phyloP scores from a whole-genome alignment of 2,329 filamentous ascomycete species.

The Sclerotinia nivalis region DNA sequence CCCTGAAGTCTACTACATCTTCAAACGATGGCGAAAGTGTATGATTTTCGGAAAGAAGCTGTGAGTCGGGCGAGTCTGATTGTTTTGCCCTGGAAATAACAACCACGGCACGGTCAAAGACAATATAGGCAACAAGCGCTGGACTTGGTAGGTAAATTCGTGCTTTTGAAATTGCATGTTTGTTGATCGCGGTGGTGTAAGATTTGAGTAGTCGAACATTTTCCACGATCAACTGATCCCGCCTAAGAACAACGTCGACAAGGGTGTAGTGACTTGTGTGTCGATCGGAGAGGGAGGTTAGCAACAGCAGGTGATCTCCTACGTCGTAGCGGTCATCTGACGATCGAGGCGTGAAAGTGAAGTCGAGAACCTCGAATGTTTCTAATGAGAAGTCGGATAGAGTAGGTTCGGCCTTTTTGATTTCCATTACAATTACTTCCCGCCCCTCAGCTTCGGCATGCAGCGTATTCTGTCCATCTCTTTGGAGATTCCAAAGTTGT shows the following conservation, averaged over 20 bases:
- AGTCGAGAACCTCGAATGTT: conserved; percentile 75
- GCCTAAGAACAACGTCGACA: conserved; percentile 67
- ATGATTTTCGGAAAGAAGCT: conserved; percentile 69
- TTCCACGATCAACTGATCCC: conserved; percentile 56
- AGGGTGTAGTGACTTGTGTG: conserved; percentile 67
- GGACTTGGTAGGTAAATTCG: conserved; percentile 77
- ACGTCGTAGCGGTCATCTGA: conserved; percentile 53
- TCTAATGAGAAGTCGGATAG: conserved; percentile 53
- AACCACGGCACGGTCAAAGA: conserved; percentile 77
- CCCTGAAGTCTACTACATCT: conserved; percentile 79
- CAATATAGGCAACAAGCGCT: conserved; percentile 75
- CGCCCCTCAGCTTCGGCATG: conserved; percentile 71
- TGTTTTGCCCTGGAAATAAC: conserved; percentile 70
- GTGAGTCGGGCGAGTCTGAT: conserved; percentile 71
- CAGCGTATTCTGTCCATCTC: conserved; percentile 78
- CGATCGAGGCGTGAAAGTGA: conserved; percentile 66
- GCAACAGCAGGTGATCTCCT: conserved; percentile 58
- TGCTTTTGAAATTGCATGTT: conserved; percentile 51
- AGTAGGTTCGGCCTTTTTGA: conserved; percentile 57
- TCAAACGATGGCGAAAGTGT: conserved; percentile 70
- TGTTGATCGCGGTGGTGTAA: conserved; percentile 55
- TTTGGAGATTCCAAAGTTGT: conserved; percentile 85
- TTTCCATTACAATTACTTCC: conserved; percentile 60
- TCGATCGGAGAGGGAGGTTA: conserved; percentile 58
- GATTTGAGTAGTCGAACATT: conserved; percentile 68